Conservation (phyloP, 768 basidiomycete genomes). For the Sutorius australiensis region DNA sequence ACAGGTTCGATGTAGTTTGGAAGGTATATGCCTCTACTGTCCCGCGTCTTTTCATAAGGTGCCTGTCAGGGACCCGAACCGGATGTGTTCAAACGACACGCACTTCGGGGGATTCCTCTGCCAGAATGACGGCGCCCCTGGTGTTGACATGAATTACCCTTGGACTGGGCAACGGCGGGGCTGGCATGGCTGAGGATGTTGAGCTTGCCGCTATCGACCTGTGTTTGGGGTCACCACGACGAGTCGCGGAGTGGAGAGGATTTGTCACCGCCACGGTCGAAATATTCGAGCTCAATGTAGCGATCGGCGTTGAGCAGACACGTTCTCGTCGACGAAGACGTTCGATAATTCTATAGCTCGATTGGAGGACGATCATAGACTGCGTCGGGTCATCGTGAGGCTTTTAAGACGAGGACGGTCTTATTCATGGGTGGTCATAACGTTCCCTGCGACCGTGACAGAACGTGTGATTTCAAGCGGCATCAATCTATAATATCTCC, state of each 20-base stretch:
- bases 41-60: slow-evolving; percentile 65
- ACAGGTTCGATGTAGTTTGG: slow-evolving; percentile 98
- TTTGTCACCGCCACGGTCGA: slow-evolving; percentile 16
- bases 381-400: slow-evolving; percentile 1
- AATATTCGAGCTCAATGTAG: neutral
- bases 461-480: slow-evolving; percentile 1
- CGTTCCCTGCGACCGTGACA: slow-evolving; percentile 11
- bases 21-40: slow-evolving; percentile 94
- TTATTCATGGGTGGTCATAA: slow-evolving; percentile 3
- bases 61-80: slow-evolving; percentile 12
- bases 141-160: slow-evolving; percentile 94
- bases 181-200: slow-evolving; percentile 35
- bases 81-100: slow-evolving; percentile 23
- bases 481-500: slow-evolving; percentile 5
- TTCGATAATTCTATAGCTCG: neutral
- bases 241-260: slow-evolving; percentile 5
- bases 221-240: slow-evolving; percentile 14
- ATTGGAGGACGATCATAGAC: slow-evolving; percentile 3
- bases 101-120: slow-evolving; percentile 93
- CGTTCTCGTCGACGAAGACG: slow-evolving; percentile 7
- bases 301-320: slow-evolving; percentile 1
- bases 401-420: slow-evolving; percentile 4
- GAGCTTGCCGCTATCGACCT: slow-evolving; percentile 8
- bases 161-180: slow-evolving; percentile 71
- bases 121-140: slow-evolving; percentile 86